phyloP scores from a whole-genome alignment of 495 filamentous ascomycete species.

The Daldinia bambusicola region DNA sequence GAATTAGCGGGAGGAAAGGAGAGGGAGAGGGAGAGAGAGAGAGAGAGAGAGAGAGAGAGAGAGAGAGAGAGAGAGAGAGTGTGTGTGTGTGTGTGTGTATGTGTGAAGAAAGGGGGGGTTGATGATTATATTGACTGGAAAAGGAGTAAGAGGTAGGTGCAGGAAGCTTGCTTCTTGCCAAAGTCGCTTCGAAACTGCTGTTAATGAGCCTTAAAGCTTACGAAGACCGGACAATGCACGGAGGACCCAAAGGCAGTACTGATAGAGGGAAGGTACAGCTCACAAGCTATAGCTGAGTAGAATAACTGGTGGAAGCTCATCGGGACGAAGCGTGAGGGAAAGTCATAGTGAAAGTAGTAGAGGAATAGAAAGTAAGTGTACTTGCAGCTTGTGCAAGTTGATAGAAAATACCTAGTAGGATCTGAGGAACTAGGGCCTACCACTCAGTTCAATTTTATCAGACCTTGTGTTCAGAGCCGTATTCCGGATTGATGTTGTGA shows the following conservation, averaged over 20 bases:
- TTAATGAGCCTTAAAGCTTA: neutral
- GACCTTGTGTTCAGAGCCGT: too few relatives aligned
- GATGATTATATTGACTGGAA: too few relatives aligned
- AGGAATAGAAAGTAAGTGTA: neutral
- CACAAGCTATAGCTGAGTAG: neutral
- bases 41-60: too few relatives aligned
- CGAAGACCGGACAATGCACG: neutral
- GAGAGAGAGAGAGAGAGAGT: neutral
- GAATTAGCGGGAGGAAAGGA: neutral
- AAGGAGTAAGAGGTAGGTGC: neutral
- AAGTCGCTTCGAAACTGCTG: neutral
- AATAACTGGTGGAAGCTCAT: too few relatives aligned
- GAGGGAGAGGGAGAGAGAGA: too few relatives aligned
- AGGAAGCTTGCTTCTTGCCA: neutral
- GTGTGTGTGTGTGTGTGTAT: too few relatives aligned
- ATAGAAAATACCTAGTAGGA: neutral
- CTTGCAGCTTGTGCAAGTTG: neutral
- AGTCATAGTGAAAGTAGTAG: neutral
- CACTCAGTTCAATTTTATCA: neutral
- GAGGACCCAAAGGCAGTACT: neutral
- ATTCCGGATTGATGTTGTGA: too few relatives aligned
- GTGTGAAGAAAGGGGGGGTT: too few relatives aligned
- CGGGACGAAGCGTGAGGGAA: too few relatives aligned
- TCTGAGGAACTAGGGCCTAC: neutral
- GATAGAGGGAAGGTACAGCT: neutral